Base-by-base conservation (phyloP, 2,329 filamentous ascomycete species). In the Pseudogymnoascus sp. region DNA sequence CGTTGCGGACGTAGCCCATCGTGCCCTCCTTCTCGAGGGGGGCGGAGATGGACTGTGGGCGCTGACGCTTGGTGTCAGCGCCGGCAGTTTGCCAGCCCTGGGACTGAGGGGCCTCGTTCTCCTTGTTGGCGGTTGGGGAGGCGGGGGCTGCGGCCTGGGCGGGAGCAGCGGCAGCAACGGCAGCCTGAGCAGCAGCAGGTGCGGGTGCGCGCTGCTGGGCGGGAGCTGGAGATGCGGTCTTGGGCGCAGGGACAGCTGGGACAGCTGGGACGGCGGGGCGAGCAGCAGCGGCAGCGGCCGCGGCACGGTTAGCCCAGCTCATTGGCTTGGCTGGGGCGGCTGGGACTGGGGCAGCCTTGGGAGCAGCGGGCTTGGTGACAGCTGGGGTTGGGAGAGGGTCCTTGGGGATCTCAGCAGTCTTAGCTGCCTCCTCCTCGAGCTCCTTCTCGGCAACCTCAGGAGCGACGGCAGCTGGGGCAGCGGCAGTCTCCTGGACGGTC, bases 1-100 rank as follows among this genome's bases (percentile, higher is more conserved):
- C 93, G 70, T 93, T 96, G 81, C 96, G 96, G 76, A 99, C 91
- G 76, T 97, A 97, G 19, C 89, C 94, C 68, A 92, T 84, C 61
- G 87, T 87, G 65, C 85, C 85, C 66, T 93, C 88, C 71, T 91
- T 89, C 71, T 92, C 89, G 55, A 78, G 73, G n/a, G 78, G 75
- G 26, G 80, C 80, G 62, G 85, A 80, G 69, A 85, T 80, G 62
- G 86, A 84, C 75, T 90, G 88, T 60, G 83, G 84, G 66, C 91
- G 86, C 74, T 94, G 90, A 73, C 91, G 87, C 81, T 94, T 94
- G 69, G 88, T 88, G 62, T 86, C 83, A 63, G 78, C 76, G 63
- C 88, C 88, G 62, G 90, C 93, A 59, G 90, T 93, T 76, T 96
- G 93, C 94, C 94, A 99, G 64, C 69, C 68, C 74, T 77, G 62